phyloP scores from a whole-genome alignment of 2,329 filamentous ascomycete genomes.

The Aureobasidium sp. region DNA sequence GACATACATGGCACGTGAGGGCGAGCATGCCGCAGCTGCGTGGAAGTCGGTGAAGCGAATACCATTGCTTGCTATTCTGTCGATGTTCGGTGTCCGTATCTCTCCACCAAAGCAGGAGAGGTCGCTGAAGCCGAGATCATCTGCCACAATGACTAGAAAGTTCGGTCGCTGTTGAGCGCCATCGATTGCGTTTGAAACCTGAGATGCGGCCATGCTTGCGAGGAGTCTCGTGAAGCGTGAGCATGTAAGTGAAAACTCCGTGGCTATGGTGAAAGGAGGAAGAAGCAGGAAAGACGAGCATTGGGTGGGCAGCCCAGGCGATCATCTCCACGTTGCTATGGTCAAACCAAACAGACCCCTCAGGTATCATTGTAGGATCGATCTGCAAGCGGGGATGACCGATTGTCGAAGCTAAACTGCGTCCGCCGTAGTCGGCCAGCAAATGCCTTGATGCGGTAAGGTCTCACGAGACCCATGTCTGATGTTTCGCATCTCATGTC shows the following conservation, averaged over 20 bases:
- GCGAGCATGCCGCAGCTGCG: constrained; percentile 58
- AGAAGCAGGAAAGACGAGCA: not conserved
- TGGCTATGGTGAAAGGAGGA: not conserved
- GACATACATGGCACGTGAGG: constrained; percentile 52
- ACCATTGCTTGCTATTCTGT: constrained; percentile 42
- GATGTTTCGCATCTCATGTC: not conserved
- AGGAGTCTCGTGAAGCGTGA: constrained; percentile 17
- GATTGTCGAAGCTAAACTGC: not conserved
- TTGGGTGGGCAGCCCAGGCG: not conserved
- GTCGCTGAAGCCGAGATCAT: constrained; percentile 56
- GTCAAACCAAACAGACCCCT: not conserved
- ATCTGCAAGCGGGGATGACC: constrained; percentile 7
- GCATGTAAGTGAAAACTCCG: constrained; percentile 19
- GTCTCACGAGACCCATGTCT: constrained; percentile 3
- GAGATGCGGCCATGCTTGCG: constrained; percentile 26
- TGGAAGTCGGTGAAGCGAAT: constrained; percentile 60
- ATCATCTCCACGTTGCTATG: not conserved
- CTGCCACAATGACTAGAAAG: constrained; percentile 53
- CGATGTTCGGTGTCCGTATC: constrained; percentile 54
- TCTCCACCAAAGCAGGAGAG: constrained; percentile 54
- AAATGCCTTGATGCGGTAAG: not conserved
- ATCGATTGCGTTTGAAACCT: constrained; percentile 27
- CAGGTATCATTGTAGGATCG: constrained; percentile 2
- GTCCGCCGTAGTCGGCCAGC: not conserved
- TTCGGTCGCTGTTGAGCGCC: constrained; percentile 44